Evolutionary conservation across 192 early-diverging fungal species (phyloP).

Genomic region (Podila epicladia): DNA sequence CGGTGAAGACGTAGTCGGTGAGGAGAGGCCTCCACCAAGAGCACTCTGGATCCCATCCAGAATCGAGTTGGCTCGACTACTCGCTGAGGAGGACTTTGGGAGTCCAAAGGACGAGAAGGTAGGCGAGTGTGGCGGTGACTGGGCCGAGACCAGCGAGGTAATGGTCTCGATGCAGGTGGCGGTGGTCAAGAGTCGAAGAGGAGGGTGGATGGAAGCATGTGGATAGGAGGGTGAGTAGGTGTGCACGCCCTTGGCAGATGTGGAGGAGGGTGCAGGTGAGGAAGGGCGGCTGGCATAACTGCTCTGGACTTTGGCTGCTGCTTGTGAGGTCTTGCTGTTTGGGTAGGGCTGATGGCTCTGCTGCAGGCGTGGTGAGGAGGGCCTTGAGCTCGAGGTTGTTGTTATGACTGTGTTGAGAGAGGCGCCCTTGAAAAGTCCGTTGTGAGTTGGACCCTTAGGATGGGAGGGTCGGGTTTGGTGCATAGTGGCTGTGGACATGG

Average conservation of each 20-base stretch:
- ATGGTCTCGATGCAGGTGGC: constrained; percentile 40
- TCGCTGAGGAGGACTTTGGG: constrained; percentile 1
- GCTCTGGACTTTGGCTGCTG: no score
- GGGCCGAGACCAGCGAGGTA: constrained; percentile 39
- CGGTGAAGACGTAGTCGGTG: constrained; percentile 10
- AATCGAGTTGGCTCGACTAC: not conserved
- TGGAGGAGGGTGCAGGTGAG: not conserved
- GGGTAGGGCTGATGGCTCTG: not conserved
- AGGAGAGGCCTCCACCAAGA: not conserved
- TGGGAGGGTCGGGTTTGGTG: not conserved
- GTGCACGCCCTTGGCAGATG: not conserved
- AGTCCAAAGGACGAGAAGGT: constrained; percentile 28
- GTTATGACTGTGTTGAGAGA: not conserved
- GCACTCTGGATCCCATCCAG: constrained; percentile 3
- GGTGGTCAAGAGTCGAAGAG: constrained; percentile 35
- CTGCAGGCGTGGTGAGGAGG: constrained; percentile 13
- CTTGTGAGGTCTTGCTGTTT: not conserved
- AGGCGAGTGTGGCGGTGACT: constrained; percentile 48
- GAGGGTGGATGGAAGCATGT: constrained; percentile 33
- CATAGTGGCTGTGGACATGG: not conserved
- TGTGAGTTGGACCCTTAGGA: not conserved
- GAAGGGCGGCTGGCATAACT: not conserved
- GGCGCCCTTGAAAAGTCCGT: not conserved
- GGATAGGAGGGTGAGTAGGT: constrained; percentile 25
- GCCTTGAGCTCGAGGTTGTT: not conserved